phyloP scores from a whole-genome alignment of 2,329 filamentous ascomycete genomes.

The Penicillium sp. region DNA sequence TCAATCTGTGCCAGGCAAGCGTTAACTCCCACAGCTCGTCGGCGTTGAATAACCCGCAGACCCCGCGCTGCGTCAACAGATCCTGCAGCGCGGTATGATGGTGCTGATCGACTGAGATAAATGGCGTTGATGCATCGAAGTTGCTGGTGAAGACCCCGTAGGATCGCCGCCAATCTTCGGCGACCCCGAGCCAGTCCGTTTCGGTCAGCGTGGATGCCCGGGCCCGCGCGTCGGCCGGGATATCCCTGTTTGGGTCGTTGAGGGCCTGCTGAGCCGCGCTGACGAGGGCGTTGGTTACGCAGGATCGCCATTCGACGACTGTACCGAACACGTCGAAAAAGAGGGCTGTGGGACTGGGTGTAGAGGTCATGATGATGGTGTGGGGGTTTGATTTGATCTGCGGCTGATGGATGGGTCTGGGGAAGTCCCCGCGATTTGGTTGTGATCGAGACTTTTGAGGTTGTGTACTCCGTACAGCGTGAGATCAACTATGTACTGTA shows the following conservation, averaged over 20 bases:
- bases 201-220: conserved; percentile 59
- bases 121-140: conserved; percentile 51
- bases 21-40: conserved; percentile 66
- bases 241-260: conserved; percentile 51
- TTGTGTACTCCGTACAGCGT: not conserved
- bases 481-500: not conserved
- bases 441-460: not conserved
- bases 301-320: conserved; percentile 76
- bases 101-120: conserved; percentile 75
- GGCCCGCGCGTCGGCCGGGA: conserved; percentile 56
- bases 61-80: conserved; percentile 62
- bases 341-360: conserved; percentile 28
- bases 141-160: conserved; percentile 67
- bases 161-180: conserved; percentile 71
- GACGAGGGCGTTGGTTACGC: conserved; percentile 66
- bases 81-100: conserved; percentile 67
- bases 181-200: conserved; percentile 68
- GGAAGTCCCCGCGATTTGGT: not conserved
- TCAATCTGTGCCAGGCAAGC: conserved; percentile 73
- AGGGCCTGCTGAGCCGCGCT: conserved; percentile 57
- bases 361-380: conserved; percentile 30
- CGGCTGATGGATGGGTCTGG: not conserved
- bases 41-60: conserved; percentile 66
- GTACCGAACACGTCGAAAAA: conserved; percentile 58
- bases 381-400: not conserved